Evolutionary conservation across 2,329 filamentous ascomycete genomes (phyloP).

Genomic region (Ophiostoma perfectum): DNA sequence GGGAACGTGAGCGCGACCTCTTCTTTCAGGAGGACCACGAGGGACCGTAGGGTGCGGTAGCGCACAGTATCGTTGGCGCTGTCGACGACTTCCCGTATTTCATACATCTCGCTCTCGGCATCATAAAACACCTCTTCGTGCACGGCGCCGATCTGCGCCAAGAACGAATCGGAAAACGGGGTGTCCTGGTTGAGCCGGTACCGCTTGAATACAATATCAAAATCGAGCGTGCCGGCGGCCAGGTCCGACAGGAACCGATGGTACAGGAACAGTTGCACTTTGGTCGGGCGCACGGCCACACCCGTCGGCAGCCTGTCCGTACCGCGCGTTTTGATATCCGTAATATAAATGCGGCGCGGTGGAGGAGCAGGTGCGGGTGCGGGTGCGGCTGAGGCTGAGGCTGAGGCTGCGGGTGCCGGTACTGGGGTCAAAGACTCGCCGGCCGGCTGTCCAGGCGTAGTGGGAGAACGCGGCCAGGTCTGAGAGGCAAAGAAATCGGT

Average conservation of each 20-base stretch:
- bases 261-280: constrained; percentile 86
- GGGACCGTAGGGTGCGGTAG: constrained; percentile 45
- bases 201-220: constrained; percentile 61
- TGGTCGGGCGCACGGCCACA: constrained; percentile 64
- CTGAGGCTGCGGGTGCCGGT: neutral
- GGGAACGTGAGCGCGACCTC: constrained; percentile 52
- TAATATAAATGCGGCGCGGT: constrained; percentile 58
- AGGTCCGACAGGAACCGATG: constrained; percentile 76
- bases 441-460: neutral
- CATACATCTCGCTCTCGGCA: constrained; percentile 22
- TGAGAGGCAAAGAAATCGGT: constrained; percentile 27
- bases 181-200: constrained; percentile 63
- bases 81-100: constrained; percentile 25
- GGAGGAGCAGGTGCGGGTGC: neutral
- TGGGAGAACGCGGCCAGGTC: neutral
- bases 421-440: no score
- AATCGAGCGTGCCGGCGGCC: constrained; percentile 64
- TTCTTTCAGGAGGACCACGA: constrained; percentile 42
- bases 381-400: neutral
- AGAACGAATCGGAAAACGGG: constrained; percentile 71
- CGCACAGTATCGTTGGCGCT: constrained; percentile 32
- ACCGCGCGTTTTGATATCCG: constrained; percentile 80
- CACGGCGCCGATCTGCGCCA: constrained; percentile 65
- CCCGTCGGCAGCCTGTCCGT: constrained; percentile 59
- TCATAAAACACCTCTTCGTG: constrained; percentile 57